These are phyloP conservation scores for Triangularia verruculosa DNA, from an alignment of 2,329 filamentous ascomycete species.

Conservation along the genomic window DNA sequence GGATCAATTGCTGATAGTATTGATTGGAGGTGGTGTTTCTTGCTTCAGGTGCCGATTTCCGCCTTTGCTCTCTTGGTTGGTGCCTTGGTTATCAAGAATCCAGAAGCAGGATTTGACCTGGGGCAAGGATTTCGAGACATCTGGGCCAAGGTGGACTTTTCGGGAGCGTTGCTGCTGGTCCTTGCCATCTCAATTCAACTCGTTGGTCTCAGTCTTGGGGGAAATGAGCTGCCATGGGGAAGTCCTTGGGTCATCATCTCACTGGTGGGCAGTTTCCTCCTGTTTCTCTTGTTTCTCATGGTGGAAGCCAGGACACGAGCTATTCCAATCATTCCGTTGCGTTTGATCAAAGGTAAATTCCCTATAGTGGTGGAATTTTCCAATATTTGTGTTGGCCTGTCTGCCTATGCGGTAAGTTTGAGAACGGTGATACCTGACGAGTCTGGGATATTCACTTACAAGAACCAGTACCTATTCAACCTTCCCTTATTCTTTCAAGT, in stretches of 20 bases:
- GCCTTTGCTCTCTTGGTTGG: constrained; percentile 53
- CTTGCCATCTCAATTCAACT: constrained; percentile 57
- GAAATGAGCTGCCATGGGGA: constrained; percentile 53
- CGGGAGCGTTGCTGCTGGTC: constrained; percentile 56
- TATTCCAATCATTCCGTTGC: constrained; percentile 52
- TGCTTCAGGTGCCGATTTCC: constrained; percentile 60
- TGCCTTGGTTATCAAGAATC: constrained; percentile 50
- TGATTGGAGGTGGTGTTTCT: constrained; percentile 67
- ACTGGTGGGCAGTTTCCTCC: constrained; percentile 41
- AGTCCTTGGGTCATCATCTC: constrained; percentile 46
- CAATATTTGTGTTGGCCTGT: constrained; percentile 59
- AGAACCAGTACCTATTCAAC: constrained; percentile 60
- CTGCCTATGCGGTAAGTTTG: constrained; percentile 57
- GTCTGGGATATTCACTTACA: not conserved
- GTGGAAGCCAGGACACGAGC: constrained; percentile 50
- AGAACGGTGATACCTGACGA: no score
- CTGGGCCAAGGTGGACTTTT: constrained; percentile 57
- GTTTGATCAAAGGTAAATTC: constrained; percentile 54
- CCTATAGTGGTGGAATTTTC: constrained; percentile 54
- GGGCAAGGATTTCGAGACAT: constrained; percentile 36
- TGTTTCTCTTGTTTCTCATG: constrained; percentile 45
- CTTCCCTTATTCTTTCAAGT: constrained; percentile 69
- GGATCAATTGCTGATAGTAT: constrained; percentile 62
- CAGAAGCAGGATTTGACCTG: constrained; percentile 31
- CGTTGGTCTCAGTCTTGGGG: constrained; percentile 53